Base-by-base conservation (phyloP, 208 protist species). In the Blastocrithidia nonstop region DNA sequence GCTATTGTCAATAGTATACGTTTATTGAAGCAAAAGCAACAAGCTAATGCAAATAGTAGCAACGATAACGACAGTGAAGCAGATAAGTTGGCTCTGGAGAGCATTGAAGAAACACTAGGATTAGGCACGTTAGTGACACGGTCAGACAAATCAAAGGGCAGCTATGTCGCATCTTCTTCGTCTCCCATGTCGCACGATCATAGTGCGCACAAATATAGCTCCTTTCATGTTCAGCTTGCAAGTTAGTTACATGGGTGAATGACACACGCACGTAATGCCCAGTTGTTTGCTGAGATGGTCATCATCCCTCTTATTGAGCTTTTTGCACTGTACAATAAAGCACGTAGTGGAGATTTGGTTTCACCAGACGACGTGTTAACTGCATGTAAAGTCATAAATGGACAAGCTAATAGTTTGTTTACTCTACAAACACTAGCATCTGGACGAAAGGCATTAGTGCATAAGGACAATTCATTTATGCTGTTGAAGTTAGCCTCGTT, bases 321-420 rank as follows among this genome's bases (percentile, higher is more conserved):
- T 11, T 90, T 84, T 41, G 67, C 80, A 0, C 41, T 90, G 33
- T 90, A 90, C 62, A 90, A 90, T 57, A 75, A 69, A 39, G 80
- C 80, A 4, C 72, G 80, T 43, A 73, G 72, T 15, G 75, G 66
- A 7, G 72, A 86, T 53, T 54, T 90, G 42, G 64, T 90, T 20
- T 72, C 80, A 4, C 75, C 80, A 9, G 55, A 64, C 13, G 80
- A 90, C 49, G 71, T 90, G n/a, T 57, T 86, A 25, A 41, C 49
- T 15, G 75, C 75, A 1, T 86, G 80, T 55, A 55, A 46, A 17
- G 42, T 53, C 33, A 61, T 90, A 57, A 52, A 57, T 2, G 53
- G 50, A n/a, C 49, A 47, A 32, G n/a, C 65, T 40, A 9, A 50
- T 0, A 57, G 66, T 13, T 33, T 49, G 29, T 84, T 86, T 50